Evolutionary conservation across 2,329 filamentous ascomycete species (phyloP).

Genomic region (Sporothrix dimorphospora): DNA sequence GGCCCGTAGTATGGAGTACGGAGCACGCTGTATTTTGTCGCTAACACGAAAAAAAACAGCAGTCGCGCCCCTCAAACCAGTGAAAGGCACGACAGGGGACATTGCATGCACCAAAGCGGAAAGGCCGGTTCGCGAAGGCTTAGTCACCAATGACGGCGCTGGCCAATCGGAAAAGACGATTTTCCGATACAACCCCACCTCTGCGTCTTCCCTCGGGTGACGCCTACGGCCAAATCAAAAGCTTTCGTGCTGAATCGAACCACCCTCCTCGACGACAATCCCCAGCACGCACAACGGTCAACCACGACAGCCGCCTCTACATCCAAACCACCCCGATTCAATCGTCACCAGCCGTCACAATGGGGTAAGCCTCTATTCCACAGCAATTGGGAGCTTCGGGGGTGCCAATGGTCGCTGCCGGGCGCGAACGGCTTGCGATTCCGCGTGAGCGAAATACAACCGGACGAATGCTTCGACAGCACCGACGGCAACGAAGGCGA

Average conservation of each 20-base stretch:
- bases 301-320: slow-evolving; percentile 18
- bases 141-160: slow-evolving; percentile 24
- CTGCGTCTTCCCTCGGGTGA: slow-evolving; percentile 27
- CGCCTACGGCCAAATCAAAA: slow-evolving; percentile 29
- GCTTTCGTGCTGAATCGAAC: slow-evolving; percentile 34
- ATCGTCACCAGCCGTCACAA: slow-evolving; percentile 30
- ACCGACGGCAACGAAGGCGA: neutral
- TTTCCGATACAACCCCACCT: slow-evolving; percentile 29
- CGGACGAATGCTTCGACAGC: slow-evolving; percentile 5
- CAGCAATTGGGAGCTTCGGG: neutral
- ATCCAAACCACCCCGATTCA: slow-evolving; percentile 12
- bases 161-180: slow-evolving; percentile 34
- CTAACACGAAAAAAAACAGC: neutral
- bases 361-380: slow-evolving; percentile 32
- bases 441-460: slow-evolving; percentile 26
- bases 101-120: neutral
- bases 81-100: neutral
- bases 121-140: neutral
- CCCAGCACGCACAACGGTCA: slow-evolving; percentile 27
- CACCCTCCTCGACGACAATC: slow-evolving; percentile 23
- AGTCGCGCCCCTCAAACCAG: neutral
- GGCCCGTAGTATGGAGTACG: neutral
- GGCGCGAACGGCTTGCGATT: neutral
- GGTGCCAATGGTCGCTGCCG: slow-evolving; percentile 7
- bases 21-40: neutral